Evolutionary conservation across 139 green algal genomes (phyloP).

Genomic region (Coccomyxa sp.): DNA sequence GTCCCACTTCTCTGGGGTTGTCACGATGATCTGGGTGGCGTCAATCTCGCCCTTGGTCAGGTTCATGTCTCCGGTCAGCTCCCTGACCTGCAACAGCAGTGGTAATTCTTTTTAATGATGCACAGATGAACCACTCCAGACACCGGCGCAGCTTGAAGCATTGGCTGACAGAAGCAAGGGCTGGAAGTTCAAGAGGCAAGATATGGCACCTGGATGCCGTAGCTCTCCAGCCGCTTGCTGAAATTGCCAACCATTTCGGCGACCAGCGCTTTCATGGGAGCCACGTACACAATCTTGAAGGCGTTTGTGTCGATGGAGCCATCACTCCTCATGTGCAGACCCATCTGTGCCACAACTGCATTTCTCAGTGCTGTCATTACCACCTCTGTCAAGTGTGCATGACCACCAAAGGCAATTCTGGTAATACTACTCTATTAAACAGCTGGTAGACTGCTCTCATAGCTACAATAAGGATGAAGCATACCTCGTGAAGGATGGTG

Average conservation of each 20-base stretch:
- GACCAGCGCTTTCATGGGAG: slow-evolving; percentile 98
- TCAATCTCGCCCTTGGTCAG: slow-evolving; percentile 91
- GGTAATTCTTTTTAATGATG: neutral
- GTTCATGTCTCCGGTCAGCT: slow-evolving; percentile 90
- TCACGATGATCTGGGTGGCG: slow-evolving; percentile 92
- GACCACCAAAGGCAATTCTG: neutral
- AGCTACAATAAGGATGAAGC: neutral
- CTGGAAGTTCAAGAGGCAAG: neutral
- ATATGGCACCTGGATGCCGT: slow-evolving; percentile 41
- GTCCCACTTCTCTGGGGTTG: slow-evolving; percentile 99
- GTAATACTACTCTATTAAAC: neutral
- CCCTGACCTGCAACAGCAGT: slow-evolving; percentile 58
- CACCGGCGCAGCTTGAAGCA: neutral
- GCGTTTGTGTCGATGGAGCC: slow-evolving; percentile 75
- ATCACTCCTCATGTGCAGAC: slow-evolving; percentile 50
- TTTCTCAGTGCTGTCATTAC: neutral
- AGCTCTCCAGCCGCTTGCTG: slow-evolving; percentile 56
- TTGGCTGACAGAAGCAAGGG: neutral
- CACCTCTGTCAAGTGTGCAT: neutral
- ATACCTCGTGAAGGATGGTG: slow-evolving; percentile 86
- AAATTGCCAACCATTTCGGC: slow-evolving; percentile 98
- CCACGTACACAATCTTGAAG: slow-evolving; percentile 99
- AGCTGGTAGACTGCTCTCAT: too few relatives aligned
- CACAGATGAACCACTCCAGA: neutral
- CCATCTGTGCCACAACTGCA: slow-evolving; percentile 31